Base-by-base conservation (phyloP, 352 stramenopile genomes). In the Pythium myriotylum region DNA sequence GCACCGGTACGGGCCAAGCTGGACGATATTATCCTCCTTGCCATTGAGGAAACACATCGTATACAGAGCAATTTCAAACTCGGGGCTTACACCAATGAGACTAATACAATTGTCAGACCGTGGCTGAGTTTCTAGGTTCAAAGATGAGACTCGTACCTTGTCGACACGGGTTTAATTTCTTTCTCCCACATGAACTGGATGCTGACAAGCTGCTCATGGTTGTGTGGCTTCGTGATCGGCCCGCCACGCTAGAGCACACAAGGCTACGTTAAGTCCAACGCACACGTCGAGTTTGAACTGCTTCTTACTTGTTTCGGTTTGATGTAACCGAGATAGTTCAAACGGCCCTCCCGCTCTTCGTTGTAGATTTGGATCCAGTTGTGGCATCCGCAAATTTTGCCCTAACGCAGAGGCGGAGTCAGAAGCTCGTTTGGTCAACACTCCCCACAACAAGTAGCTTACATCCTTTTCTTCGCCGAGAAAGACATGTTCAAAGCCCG, bases 341-440 rank as follows among this genome's bases (percentile, higher is more conserved):
- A 72, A 32, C 82, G 83, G 6, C 93, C 92, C 14, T 83, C 81
- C 68, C 94, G 90, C 74, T 99, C 96, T 67, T 98, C 92, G 29
- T 97, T 86, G 74, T 98, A 99, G 37, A 98, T 94, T 62, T 98
- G 91, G 54, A 99, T 91, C 96, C 96, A 99, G 76, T 99, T 99
- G 79, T 99, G 96, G 72, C 97, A 97, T 13, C 94, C 94, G 16
- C 71, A 88, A 42, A 98, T 84, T 65, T 97, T 86, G 50, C 73
- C 87, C 88, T 92, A 46, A 37, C 26, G 17, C 3, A 19, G 24
- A 37, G 8, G 7, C 47, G 47, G 20, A 58, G 37, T n/a, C 4
- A 41, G 24, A 16, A 13, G 20, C 13, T 55, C 29, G 17, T 47
- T 47, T 46, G 13, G 32, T 46, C 14, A n/a, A n/a, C n/a, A n/a